These are phyloP conservation scores for Backusella westeae DNA, from an alignment of 192 early-diverging fungal species.

Conservation along the genomic window DNA sequence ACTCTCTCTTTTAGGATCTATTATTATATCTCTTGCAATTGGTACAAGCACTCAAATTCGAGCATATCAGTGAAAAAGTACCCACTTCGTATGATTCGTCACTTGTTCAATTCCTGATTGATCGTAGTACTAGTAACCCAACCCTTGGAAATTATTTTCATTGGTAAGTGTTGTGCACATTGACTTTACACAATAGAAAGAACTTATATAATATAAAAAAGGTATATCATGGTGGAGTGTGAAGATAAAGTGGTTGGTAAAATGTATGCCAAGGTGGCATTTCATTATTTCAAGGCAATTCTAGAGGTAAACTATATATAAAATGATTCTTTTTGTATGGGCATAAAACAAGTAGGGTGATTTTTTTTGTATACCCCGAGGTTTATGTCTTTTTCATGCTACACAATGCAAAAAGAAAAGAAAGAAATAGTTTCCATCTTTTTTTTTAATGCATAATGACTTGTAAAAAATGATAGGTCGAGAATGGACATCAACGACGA, in stretches of 20 bases:
- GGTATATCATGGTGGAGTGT: constrained; percentile 96
- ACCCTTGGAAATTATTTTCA: constrained; percentile 92
- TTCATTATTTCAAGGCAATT: constrained; percentile 77
- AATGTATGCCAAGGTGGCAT: constrained; percentile 86
- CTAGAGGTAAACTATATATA: constrained; percentile 38
- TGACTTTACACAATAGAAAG: no score
- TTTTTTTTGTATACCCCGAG: no score
- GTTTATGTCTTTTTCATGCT: neutral
- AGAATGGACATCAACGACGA: constrained; percentile 61
- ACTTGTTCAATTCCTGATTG: constrained; percentile 86
- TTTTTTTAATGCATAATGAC: neutral
- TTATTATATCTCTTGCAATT: constrained; percentile 93
- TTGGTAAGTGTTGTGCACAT: constrained; percentile 55
- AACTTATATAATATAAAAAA: constrained; percentile 10
- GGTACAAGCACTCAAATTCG: constrained; percentile 97
- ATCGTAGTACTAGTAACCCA: constrained; percentile 79
- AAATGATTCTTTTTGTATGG: no score
- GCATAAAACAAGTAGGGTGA: no score
- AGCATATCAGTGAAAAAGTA: constrained; percentile 59
- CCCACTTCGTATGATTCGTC: constrained; percentile 53
- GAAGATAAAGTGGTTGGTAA: constrained; percentile 81
- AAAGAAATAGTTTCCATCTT: neutral
- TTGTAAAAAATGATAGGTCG: constrained; percentile 28
- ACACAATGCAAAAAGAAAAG: constrained; percentile 4
- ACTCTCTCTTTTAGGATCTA: constrained; percentile 63